Conservation (phyloP, 2,329 filamentous ascomycete species). For the Diplodia seriata region DNA sequence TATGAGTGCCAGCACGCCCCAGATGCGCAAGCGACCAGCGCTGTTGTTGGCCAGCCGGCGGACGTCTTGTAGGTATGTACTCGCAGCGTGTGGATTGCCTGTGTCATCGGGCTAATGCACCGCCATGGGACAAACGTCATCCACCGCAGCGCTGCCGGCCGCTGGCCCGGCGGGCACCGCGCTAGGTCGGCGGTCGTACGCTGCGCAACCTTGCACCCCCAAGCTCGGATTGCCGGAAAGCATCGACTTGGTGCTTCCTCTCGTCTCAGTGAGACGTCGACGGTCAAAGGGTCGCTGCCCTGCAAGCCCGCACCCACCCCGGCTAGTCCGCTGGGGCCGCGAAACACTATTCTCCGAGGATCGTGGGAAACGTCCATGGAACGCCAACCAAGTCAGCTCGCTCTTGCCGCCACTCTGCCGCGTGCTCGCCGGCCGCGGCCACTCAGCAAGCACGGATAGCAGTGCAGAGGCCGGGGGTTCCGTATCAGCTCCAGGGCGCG, state of each 20-base stretch:
- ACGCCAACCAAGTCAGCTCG: slow-evolving; percentile 20
- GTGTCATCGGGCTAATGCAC: slow-evolving; percentile 20
- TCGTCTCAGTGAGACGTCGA: slow-evolving; percentile 5
- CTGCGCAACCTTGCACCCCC: slow-evolving; percentile 1
- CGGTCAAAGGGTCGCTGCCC: slow-evolving; percentile 14
- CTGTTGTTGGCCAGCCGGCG: too few species aligned
- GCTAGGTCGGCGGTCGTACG: slow-evolving; percentile 1
- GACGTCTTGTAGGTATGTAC: not conserved
- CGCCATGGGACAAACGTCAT: slow-evolving; percentile 5
- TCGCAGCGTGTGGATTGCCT: not conserved
- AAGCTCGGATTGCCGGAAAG: slow-evolving; percentile 27
- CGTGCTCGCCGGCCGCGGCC: slow-evolving; percentile 13
- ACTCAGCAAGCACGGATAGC: slow-evolving; percentile 26
- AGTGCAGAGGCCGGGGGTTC: slow-evolving; percentile 16
- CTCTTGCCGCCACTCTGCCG: slow-evolving; percentile 18
- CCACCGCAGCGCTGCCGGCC: not conserved
- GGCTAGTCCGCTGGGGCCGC: slow-evolving; percentile 7
- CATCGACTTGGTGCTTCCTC: slow-evolving; percentile 12
- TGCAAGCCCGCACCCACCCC: slow-evolving; percentile 13
- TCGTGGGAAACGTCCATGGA: slow-evolving; percentile 18
- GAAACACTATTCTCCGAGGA: slow-evolving; percentile 23
- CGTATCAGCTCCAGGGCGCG: slow-evolving; percentile 17
- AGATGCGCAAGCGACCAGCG: not conserved
- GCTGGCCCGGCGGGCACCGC: slow-evolving; percentile 12
- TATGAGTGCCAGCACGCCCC: not conserved